phyloP scores from a whole-genome alignment of 1,139 yeast species.

The Yamadazyma diospyri region DNA sequence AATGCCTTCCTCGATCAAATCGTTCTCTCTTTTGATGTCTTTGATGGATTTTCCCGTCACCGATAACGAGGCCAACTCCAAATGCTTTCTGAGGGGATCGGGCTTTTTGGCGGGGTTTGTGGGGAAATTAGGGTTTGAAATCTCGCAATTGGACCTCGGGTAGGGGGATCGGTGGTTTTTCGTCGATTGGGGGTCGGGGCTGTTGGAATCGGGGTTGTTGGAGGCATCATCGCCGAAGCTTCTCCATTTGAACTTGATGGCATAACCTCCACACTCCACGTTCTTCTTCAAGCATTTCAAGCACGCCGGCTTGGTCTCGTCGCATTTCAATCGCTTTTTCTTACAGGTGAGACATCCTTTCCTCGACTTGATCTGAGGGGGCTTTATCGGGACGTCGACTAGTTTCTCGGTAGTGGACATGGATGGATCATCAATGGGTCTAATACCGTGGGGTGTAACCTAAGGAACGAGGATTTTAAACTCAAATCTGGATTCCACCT shows the following conservation, averaged over 20 bases:
- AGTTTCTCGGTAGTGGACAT: constrained; percentile 5
- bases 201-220: constrained; percentile 10
- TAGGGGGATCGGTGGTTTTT: background rate
- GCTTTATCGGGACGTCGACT: constrained; percentile 6
- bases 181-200: background rate
- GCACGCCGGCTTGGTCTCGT: constrained; percentile 43
- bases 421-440: constrained; percentile 1
- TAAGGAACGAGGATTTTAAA: no score
- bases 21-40: constrained; percentile 48
- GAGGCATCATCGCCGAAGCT: constrained; percentile 47
- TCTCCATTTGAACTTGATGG: constrained; percentile 62
- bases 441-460: no score
- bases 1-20: constrained; percentile 45
- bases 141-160: background rate
- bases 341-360: constrained; percentile 34
- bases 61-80: constrained; percentile 52
- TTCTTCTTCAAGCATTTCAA: constrained; percentile 29
- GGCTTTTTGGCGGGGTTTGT: constrained; percentile 3
- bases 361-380: constrained; percentile 19
- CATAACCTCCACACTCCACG: constrained; percentile 48
- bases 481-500: no score
- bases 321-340: constrained; percentile 37
- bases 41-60: constrained; percentile 50
- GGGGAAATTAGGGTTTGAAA: background rate
- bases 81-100: constrained; percentile 33